These are phyloP conservation scores for Trapa incisa DNA, from an alignment of 345 rosid genomes.

Conservation along the genomic window DNA sequence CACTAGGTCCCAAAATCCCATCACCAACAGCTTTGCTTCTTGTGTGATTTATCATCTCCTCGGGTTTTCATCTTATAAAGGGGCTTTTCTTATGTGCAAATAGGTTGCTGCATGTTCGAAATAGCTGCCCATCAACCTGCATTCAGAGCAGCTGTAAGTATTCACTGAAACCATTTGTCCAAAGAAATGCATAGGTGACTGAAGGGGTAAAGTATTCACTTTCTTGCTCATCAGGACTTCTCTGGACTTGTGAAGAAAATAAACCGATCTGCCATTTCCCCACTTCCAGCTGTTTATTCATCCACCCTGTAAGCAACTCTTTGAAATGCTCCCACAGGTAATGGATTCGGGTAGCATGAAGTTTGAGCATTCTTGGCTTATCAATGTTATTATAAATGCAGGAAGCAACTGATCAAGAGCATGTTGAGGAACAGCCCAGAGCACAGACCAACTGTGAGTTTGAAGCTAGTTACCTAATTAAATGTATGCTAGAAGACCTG, in stretches of 20 bases:
- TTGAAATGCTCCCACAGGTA: neutral
- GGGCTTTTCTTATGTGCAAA: neutral
- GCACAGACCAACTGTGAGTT: slow-evolving; percentile 17
- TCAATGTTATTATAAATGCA: slow-evolving; percentile 14
- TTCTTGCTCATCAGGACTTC: slow-evolving; percentile 48
- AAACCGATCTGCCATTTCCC: slow-evolving; percentile 74
- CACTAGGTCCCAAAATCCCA: slow-evolving; percentile 52
- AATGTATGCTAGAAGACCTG: neutral
- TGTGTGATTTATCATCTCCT: neutral
- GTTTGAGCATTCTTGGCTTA: neutral
- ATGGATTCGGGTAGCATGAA: no score
- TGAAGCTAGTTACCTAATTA: neutral
- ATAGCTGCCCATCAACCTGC: slow-evolving; percentile 91
- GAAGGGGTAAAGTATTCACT: neutral
- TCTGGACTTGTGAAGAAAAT: slow-evolving; percentile 82
- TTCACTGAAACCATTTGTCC: neutral
- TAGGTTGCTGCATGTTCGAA: slow-evolving; percentile 98
- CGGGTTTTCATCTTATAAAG: neutral
- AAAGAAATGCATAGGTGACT: neutral
- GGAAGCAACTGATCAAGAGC: slow-evolving; percentile 87
- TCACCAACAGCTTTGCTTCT: neutral
- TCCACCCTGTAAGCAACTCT: slow-evolving; percentile 53
- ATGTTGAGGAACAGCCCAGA: slow-evolving; percentile 20
- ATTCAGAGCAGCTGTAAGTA: slow-evolving; percentile 82
- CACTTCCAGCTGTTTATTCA: slow-evolving; percentile 83